Conservation (phyloP, 345 rosid species). For the Physaria fendleri region DNA sequence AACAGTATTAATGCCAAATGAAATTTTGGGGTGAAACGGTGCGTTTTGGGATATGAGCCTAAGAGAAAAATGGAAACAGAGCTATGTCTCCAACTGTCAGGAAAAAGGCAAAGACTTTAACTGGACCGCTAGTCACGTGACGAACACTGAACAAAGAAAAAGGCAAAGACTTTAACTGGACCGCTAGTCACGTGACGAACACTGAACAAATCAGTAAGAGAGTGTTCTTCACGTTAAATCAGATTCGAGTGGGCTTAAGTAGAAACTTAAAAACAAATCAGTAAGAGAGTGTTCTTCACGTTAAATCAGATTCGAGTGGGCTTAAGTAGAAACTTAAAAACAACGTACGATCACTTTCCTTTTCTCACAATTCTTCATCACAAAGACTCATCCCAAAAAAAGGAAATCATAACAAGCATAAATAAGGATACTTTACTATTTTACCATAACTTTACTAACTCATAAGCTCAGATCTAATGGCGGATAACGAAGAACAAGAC, state of each 20-base stretch:
- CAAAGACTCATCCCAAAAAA: conserved; percentile 6
- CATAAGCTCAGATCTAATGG: conserved; percentile 25
- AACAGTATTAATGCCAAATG: too few relatives aligned
- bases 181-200: conserved; percentile 20
- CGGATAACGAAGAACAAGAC: conserved; percentile 37
- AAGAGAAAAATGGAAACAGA: conserved; percentile 23
- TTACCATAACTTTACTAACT: conserved; percentile 1
- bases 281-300: conserved; percentile 10
- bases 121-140: conserved; percentile 22
- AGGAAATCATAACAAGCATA: conserved; percentile 9
- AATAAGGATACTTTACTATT: conserved; percentile 5
- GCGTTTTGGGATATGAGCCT: background rate
- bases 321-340: background rate
- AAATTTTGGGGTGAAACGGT: conserved; percentile 18
- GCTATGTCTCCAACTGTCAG: conserved; percentile 30
- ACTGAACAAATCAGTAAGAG: conserved; percentile 9
- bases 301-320: background rate
- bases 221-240: conserved; percentile 4
- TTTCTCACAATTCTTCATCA: conserved; percentile 28
- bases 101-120: conserved; percentile 26
- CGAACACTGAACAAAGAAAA: conserved; percentile 23
- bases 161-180: conserved; percentile 19
- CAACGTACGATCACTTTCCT: conserved; percentile 26
- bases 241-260: conserved; percentile 4
- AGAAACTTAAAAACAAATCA: conserved; percentile 10